phyloP scores from a whole-genome alignment of 2,329 filamentous ascomycete species.

The Aphanoascus verrucosus region DNA sequence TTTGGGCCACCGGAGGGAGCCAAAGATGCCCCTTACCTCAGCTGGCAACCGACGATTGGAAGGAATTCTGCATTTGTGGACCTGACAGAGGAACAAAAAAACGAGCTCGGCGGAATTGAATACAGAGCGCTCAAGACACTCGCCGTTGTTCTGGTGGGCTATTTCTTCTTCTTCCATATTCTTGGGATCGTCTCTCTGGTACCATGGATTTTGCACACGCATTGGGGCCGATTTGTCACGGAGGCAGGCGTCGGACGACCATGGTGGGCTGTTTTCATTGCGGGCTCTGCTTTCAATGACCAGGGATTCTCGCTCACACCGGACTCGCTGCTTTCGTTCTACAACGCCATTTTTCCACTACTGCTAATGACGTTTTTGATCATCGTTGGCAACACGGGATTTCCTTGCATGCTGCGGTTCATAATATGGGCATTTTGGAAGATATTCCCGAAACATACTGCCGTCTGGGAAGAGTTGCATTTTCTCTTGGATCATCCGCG shows the following conservation, averaged over 20 bases:
- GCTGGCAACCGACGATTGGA: constrained; percentile 83
- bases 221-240: constrained; percentile 57
- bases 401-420: constrained; percentile 87
- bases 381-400: constrained; percentile 88
- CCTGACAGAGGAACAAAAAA: constrained; percentile 77
- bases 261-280: constrained; percentile 90
- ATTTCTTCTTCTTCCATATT: constrained; percentile 74
- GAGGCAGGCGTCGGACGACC: constrained; percentile 51
- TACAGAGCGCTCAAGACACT: constrained; percentile 85
- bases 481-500: constrained; percentile 92
- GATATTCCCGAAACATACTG: constrained; percentile 52
- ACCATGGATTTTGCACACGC: constrained; percentile 65
- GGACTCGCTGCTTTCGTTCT: constrained; percentile 88
- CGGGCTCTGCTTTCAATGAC: constrained; percentile 85
- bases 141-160: constrained; percentile 62
- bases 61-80: constrained; percentile 89
- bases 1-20: constrained; percentile 31
- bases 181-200: constrained; percentile 62
- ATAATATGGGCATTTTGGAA: constrained; percentile 75
- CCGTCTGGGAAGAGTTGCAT: constrained; percentile 76
- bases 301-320: constrained; percentile 86
- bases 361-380: constrained; percentile 76
- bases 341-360: constrained; percentile 62
- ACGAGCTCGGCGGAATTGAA: constrained; percentile 92
- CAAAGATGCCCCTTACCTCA: constrained; percentile 70